Base-by-base conservation (phyloP, 305 asterid species). In the Nicotiana rustica region DNA sequence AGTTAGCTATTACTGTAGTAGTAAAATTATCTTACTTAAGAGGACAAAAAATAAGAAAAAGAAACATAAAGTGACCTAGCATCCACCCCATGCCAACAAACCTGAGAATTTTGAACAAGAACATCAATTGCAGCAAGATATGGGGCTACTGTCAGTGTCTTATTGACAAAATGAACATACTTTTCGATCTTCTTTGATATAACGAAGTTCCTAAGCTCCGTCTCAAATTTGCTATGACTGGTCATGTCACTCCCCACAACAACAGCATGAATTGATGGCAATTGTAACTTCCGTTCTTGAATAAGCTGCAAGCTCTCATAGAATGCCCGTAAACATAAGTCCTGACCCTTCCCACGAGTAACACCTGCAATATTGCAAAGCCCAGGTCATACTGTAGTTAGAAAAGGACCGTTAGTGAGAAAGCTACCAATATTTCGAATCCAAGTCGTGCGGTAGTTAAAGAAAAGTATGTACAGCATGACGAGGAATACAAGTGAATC, bases 61-160 rank as follows among this genome's bases (percentile, higher is more conserved):
- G 60, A 65, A 31, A 1, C 12, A 64, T 25, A 2, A 67, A 52
- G 10, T 52, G 77, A 47, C 14, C 55, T 12, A 76, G 80, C 80
- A 76, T 76, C 55, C 65, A 35, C 57, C 41, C 12, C 75, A 76
- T 49, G 81, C 81, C 62, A 67, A 78, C 60, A 64, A 86, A 95
- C 99, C 99, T 94, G 99, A 79, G 99, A 95, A 86, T 95, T 95
- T 86, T 95, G 99, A 84, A 95, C 98, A 82, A 95, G 97, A 82
- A 93, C 91, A 77, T 94, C 97, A 61, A 91, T 88, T 6, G 98
- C 91, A 82, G 98, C 97, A 80, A 96, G 89, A 90, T 93, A 96
- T 25, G 99, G 99, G 70, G 98, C 93, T 49, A 96, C 99, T 59
- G 90, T 91, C 86, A 96, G 83, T 41, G 99, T 96, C 86, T 93